Base-by-base conservation (phyloP, 805 yeast species). In the Spathaspora passalidarum region DNA sequence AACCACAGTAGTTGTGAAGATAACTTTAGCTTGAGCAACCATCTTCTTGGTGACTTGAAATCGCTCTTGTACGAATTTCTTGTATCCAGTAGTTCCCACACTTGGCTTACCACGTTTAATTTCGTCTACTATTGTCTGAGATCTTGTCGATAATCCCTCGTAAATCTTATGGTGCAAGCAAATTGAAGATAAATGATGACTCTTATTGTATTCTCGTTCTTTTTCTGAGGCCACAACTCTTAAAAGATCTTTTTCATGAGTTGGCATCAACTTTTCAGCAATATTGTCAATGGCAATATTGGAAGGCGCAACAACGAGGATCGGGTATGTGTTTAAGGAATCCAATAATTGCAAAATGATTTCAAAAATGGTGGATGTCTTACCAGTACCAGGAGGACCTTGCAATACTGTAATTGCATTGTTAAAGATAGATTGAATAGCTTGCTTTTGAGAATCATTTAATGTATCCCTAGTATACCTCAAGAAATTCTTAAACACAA, bases 241-340 rank as follows among this genome's bases (percentile, higher is more conserved):
- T 42, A 83, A 60, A 11, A 82, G 74, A 17, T 77, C 73, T 38
- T 72, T 72, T 5, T 73, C 74, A 50, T 79, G 79, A 23, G 73
- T 69, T 9, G 65, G 65, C 56, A 82, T 59, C 47, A 84, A 65
- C 56, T 84, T 83, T 52, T 84, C 89, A 0, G 89, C 89, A 60
- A 84, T 82, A 51, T 84, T 84, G 59, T 84, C 89, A 54, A 84
- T 82, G 2, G 90, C 90, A 56, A 84, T 80, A 55, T 84, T 84
- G 1, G 88, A 82, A 2, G 88, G 86, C 1, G 91, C 89, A 42
- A 82, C 88, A 45, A 84, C 88, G 46, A 84, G 65, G 36, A 84
- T 80, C 1, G 89, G 89, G 53, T 72, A 80, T 2, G 81, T 72
- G 54, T 77, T 70, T 51, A 79, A 69, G 40, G 78, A 78, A 37